phyloP scores from a whole-genome alignment of 1,284 basidiomycete genomes.

The Ceratobasidium sp. region DNA sequence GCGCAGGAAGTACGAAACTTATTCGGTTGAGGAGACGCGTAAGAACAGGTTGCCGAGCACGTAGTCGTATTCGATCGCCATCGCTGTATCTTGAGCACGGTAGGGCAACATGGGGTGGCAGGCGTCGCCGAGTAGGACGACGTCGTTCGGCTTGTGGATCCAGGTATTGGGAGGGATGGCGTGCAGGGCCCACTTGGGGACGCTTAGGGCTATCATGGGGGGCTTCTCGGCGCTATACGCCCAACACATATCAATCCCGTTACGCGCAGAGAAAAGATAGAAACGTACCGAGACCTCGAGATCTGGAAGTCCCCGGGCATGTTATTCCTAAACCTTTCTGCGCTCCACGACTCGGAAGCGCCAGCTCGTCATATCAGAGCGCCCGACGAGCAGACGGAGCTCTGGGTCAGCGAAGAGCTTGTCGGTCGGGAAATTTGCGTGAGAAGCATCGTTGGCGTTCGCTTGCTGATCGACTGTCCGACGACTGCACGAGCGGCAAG shows the following conservation, averaged over 20 bases:
- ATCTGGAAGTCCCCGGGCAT: slow-evolving; percentile 64
- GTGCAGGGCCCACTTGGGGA: slow-evolving; percentile 59
- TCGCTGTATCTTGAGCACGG: slow-evolving; percentile 76
- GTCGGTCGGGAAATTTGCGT: slow-evolving; percentile 66
- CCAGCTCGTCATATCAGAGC: slow-evolving; percentile 63
- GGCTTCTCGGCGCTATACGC: slow-evolving; percentile 62
- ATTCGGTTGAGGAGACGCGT: slow-evolving; percentile 43
- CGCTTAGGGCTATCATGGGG: slow-evolving; percentile 62
- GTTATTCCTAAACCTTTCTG: slow-evolving; percentile 62
- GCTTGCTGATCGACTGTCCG: slow-evolving; percentile 58
- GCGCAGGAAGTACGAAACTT: slow-evolving; percentile 46
- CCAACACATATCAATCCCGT: background rate
- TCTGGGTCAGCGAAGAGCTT: slow-evolving; percentile 67
- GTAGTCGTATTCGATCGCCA: slow-evolving; percentile 77
- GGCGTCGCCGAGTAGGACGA: slow-evolving; percentile 67
- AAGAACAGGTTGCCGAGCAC: slow-evolving; percentile 65
- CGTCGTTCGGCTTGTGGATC: slow-evolving; percentile 63
- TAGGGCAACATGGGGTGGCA: slow-evolving; percentile 79
- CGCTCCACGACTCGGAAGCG: slow-evolving; percentile 62
- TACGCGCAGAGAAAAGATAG: background rate
- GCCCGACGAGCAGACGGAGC: slow-evolving; percentile 63
- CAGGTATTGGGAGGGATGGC: slow-evolving; percentile 59
- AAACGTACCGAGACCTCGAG: slow-evolving; percentile 64
- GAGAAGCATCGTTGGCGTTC: slow-evolving; percentile 69
- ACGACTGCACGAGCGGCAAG: slow-evolving; percentile 66